These are phyloP conservation scores for Lachnellula subtilissima DNA, from an alignment of 2,329 filamentous ascomycete genomes.

Conservation along the genomic window DNA sequence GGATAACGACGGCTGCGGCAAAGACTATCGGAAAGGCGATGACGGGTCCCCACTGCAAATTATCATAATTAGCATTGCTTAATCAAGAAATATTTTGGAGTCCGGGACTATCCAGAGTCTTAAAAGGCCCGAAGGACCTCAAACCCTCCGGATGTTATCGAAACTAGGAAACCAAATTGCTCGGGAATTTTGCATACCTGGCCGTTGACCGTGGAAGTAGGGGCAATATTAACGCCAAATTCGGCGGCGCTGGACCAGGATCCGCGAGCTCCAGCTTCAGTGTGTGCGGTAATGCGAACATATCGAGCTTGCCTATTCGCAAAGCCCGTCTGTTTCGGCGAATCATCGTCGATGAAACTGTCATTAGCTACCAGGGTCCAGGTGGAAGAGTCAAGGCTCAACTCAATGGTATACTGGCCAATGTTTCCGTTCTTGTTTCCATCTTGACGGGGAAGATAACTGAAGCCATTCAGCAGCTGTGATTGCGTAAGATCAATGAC, in stretches of 20 bases:
- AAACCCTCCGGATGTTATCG: no score
- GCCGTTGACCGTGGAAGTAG: constrained; percentile 2
- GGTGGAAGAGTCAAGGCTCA: constrained; percentile 13
- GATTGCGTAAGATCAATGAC: constrained; percentile 32
- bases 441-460: constrained; percentile 32
- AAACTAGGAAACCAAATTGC: no score
- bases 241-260: constrained; percentile 13
- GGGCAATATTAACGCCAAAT: constrained; percentile 2
- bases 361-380: constrained; percentile 29
- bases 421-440: constrained; percentile 33
- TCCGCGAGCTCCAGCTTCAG: constrained; percentile 18
- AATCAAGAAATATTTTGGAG: no score
- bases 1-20: constrained; percentile 12
- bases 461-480: constrained; percentile 31
- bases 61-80: no score
- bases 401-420: constrained; percentile 30
- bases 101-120: no score
- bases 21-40: constrained; percentile 18
- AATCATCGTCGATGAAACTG: constrained; percentile 16
- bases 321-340: constrained; percentile 8
- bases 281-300: constrained; percentile 11
- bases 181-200: neutral
- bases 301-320: constrained; percentile 7
- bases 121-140: no score
- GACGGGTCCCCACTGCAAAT: constrained; percentile 10